These are phyloP conservation scores for Gynochthodes officinalis DNA, from an alignment of 257 asterid genomes.

Conservation along the genomic window DNA sequence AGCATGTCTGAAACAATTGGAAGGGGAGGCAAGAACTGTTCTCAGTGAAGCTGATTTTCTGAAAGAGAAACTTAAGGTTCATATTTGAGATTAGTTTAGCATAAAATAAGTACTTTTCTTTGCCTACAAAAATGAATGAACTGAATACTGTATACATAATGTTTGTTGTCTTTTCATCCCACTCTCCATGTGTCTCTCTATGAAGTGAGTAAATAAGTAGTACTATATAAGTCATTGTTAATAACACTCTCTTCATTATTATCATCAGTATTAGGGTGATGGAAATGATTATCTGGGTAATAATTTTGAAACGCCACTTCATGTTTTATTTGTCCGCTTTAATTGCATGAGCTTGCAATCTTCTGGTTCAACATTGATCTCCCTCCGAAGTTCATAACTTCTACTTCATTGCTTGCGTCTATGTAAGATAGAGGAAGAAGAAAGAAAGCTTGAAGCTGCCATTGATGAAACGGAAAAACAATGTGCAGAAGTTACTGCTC, in stretches of 20 bases:
- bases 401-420: neutral
- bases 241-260: too few relatives aligned
- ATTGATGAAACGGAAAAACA: conserved; percentile 94
- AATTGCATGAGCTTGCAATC: neutral
- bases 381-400: neutral
- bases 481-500: conserved; percentile 72
- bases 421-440: conserved; percentile 91
- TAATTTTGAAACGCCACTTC: neutral
- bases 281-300: neutral
- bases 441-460: conserved; percentile 92
- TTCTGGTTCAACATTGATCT: neutral
- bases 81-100: conserved; percentile 17
- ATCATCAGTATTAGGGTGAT: neutral
- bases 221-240: neutral
- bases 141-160: neutral
- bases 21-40: conserved; percentile 80
- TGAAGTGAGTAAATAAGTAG: neutral
- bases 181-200: neutral
- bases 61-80: conserved; percentile 88
- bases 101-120: conserved; percentile 3
- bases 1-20: conserved; percentile 86
- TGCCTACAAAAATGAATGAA: neutral
- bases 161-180: neutral
- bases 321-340: too few relatives aligned
- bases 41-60: conserved; percentile 87